These are phyloP conservation scores for apple (Malus domestica) DNA, from an alignment of 306 rosid species.

Conservation along the genomic window ASM211411v1 NC_041799.1:32809001-32809500, in stretches of 20 bases:
- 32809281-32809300: conserved; percentile 78
- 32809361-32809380: conserved; percentile 70
- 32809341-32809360: conserved; percentile 96
- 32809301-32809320: conserved; percentile 77
- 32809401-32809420: neutral
- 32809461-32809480: neutral
- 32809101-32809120: neutral
- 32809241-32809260: conserved; percentile 31
- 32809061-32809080: neutral
- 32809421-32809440: neutral
- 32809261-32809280: conserved; percentile 94
- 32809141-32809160: neutral
- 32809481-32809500: neutral
- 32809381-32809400: neutral
- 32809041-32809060: neutral
- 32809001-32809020: neutral
- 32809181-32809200: neutral
- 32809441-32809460: too few species aligned
- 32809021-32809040: neutral
- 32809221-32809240: conserved; percentile 33
- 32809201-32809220: neutral
- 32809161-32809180: neutral
- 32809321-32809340: conserved; percentile 88
- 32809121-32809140: neutral
- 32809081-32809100: neutral